A percentile compares a stretch with the other conserved stretches of the same genome.
These are phyloP conservation scores for Penicillium griseofulvum DNA, from an alignment of 2,329 filamentous ascomycete species.

Conservation along the genomic window DNA sequence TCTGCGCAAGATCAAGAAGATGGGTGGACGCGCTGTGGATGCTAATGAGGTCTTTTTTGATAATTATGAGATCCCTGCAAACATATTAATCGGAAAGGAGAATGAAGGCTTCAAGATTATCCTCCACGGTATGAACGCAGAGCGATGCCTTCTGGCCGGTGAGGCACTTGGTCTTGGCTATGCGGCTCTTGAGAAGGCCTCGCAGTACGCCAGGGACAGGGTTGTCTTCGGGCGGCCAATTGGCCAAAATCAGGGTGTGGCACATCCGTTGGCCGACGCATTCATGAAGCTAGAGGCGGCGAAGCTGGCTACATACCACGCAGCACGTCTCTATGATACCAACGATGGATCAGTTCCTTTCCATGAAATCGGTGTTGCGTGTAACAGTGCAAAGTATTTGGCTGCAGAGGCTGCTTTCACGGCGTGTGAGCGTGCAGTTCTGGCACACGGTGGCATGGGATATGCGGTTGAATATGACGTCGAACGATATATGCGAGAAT, in stretches of 20 bases:
- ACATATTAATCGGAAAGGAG: constrained; percentile 67
- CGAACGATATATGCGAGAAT: constrained; percentile 59
- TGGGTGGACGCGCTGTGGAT: constrained; percentile 79
- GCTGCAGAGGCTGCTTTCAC: constrained; percentile 61
- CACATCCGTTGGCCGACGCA: constrained; percentile 58
- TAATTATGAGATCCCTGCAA: constrained; percentile 64
- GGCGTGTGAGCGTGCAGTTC: constrained; percentile 57
- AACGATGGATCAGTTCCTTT: constrained; percentile 53
- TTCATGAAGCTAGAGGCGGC: constrained; percentile 63
- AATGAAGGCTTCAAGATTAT: constrained; percentile 76
- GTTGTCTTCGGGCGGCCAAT: constrained; percentile 60
- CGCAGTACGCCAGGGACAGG: constrained; percentile 63
- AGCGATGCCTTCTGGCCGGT: constrained; percentile 71
- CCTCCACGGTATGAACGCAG: constrained; percentile 76
- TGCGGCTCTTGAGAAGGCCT: constrained; percentile 62
- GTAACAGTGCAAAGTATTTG: constrained; percentile 68
- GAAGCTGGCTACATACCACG: constrained; percentile 61
- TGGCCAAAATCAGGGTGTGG: constrained; percentile 59
- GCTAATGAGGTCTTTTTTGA: constrained; percentile 89
- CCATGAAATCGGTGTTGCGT: constrained; percentile 61
- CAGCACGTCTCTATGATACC: constrained; percentile 57
- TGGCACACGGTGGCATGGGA: constrained; percentile 62
- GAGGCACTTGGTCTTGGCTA: constrained; percentile 80
- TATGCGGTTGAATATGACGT: constrained; percentile 64
- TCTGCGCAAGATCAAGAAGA: constrained; percentile 73